Evolutionary conservation across 2,329 filamentous ascomycete species (phyloP).

Genomic region (Ophiostoma pallidulum): DNA sequence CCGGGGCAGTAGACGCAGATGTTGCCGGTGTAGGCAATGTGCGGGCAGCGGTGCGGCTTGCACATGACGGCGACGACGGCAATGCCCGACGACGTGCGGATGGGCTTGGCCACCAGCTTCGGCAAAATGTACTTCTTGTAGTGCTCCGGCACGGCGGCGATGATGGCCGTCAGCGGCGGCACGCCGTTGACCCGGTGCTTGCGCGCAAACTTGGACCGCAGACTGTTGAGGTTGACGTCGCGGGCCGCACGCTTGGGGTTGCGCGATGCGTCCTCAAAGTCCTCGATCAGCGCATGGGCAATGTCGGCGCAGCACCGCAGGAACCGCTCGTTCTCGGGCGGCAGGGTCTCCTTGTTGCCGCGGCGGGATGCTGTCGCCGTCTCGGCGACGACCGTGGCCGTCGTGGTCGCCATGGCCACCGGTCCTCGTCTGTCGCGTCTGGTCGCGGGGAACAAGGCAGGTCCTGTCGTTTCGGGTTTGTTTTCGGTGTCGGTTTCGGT

Average conservation of each 20-base stretch:
- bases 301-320: slow-evolving; percentile 93
- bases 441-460: too few species aligned
- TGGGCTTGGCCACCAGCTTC: slow-evolving; percentile 93
- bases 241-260: slow-evolving; percentile 64
- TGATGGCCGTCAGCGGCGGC: slow-evolving; percentile 90
- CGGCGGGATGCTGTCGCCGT: slow-evolving; percentile 46
- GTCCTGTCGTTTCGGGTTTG: neutral
- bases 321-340: slow-evolving; percentile 90
- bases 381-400: too few species aligned
- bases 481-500: neutral
- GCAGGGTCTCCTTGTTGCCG: slow-evolving; percentile 48
- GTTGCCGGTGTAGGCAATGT: slow-evolving; percentile 97
- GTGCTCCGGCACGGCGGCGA: slow-evolving; percentile 96
- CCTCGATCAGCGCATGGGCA: slow-evolving; percentile 85
- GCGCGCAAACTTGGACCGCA: slow-evolving; percentile 80
- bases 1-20: slow-evolving; percentile 99
- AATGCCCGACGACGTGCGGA: slow-evolving; percentile 66
- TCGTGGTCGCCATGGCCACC: slow-evolving; percentile 23
- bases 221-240: slow-evolving; percentile 85
- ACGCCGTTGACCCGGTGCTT: slow-evolving; percentile 85
- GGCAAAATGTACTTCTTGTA: slow-evolving; percentile 99
- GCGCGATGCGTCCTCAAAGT: slow-evolving; percentile 67
- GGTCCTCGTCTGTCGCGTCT: neutral
- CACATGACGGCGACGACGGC: slow-evolving; percentile 99
- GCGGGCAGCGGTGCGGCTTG: slow-evolving; percentile 94